Base-by-base conservation (phyloP, 495 filamentous ascomycete genomes). In the Daldinia caldariorum region DNA sequence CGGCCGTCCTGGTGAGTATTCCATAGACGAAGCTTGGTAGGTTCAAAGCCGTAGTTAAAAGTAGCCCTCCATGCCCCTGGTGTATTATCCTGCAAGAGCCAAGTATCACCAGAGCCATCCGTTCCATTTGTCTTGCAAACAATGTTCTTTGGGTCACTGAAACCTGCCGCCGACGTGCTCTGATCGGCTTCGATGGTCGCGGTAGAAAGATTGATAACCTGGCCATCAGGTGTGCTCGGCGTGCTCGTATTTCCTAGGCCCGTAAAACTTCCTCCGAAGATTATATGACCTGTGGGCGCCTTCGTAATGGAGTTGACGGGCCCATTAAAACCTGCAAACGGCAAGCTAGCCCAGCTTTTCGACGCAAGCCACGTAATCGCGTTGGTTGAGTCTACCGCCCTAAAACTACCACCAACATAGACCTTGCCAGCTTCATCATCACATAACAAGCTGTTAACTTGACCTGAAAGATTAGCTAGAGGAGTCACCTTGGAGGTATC, bases 271-370 rank as follows among this genome's bases (percentile, higher is more conserved):
- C 95, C 95, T 51, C 93, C 96, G 69, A 97, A 99, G 50, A 97
- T 86, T 62, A 99, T 90, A 70, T 94, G 91, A 4, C 91, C 92
- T 72, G 90, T 88, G 16, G 89, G 83, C 14, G 88, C 86, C 81
- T 93, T 92, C 50, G 89, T 83, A 63, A 99, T 97, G 37, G 93
- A 91, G 56, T 85, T 89, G 50, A 99, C 94, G 10, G 94, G 94
- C 50, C 93, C 94, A 82, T 97, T 97, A 79, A 99, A 94, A 31
- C 95, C 96, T 53, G 88, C 86, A 83, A 99, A 99, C 8, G 93
- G 89, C 66, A 99, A 80, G 73, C 93, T 91, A 55, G 87, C 88
- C 94, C 93, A 99, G n/a, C 81, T 85, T 32, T 86, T 84, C 10
- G 84, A 84, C 18, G 86, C 86, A 26, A 88, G 84, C 93, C 93